Conservation (phyloP, 1,284 basidiomycete genomes). For the Marasmius oreades region DNA sequence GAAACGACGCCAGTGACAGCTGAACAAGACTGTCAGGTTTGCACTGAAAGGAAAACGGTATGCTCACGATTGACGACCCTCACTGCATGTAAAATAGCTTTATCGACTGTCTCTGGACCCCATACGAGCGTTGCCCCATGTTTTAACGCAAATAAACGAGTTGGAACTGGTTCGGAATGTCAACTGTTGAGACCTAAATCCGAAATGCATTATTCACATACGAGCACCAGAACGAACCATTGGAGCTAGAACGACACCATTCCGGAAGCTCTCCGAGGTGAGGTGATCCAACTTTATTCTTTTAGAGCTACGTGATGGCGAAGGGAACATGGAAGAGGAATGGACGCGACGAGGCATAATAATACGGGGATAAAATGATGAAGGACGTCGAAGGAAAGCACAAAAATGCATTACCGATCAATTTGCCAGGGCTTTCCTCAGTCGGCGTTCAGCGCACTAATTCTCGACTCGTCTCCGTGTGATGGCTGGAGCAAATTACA, state of each 20-base stretch:
- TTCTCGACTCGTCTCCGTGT: not conserved
- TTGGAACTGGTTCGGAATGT: constrained; percentile 55
- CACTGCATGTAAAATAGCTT: constrained; percentile 86
- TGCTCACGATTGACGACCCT: constrained; percentile 82
- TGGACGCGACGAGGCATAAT: constrained; percentile 37
- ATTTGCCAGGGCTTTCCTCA: not conserved
- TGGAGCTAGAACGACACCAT: constrained; percentile 87
- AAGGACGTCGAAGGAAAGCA: not conserved
- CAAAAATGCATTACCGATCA: not conserved
- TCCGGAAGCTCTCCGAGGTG: constrained; percentile 64
- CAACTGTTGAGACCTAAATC: constrained; percentile 1
- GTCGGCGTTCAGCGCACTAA: not conserved
- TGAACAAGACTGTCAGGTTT: constrained; percentile 26
- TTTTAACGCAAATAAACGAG: constrained; percentile 83
- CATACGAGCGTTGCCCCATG: constrained; percentile 95
- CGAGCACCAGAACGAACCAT: constrained; percentile 93
- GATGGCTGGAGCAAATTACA: constrained; percentile 59
- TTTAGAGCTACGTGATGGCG: constrained; percentile 47
- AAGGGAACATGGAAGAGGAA: constrained; percentile 37
- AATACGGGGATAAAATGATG: not conserved
- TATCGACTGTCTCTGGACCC: constrained; percentile 97
- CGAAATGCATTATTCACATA: constrained; percentile 38
- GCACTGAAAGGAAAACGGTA: constrained; percentile 4
- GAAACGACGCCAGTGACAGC: constrained; percentile 87
- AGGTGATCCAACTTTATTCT: constrained; percentile 53